Percentiles rank a stretch among this genome's conserved stretches.
phyloP scores from a whole-genome alignment of 2,329 filamentous ascomycete genomes.

The Pseudogymnoascus sp. region DNA sequence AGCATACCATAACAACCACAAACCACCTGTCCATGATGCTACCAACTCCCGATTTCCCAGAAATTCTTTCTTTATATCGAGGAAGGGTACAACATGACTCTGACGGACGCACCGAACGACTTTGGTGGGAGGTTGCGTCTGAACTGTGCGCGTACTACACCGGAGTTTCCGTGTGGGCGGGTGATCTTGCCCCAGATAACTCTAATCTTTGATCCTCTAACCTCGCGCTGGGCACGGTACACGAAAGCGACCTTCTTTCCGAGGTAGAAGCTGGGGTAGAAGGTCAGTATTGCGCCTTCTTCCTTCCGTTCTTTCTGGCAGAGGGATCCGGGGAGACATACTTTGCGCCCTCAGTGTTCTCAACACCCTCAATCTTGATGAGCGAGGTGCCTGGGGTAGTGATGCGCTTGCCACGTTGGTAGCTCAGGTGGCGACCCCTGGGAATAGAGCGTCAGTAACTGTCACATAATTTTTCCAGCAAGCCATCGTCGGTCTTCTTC shows the following conservation, averaged over 20 bases:
- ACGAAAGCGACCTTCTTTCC: conserved; percentile 99
- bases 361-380: conserved; percentile 98
- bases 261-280: conserved; percentile 65
- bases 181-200: conserved; percentile 99
- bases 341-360: conserved; percentile 81
- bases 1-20: conserved; percentile 49
- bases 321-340: conserved; percentile 40
- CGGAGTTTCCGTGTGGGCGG: conserved; percentile 93
- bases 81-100: conserved; percentile 96
- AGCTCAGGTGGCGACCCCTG: conserved; percentile 97
- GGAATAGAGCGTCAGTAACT: conserved; percentile 14
- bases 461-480: background rate
- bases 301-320: background rate
- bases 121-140: conserved; percentile 89
- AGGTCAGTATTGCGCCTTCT: conserved; percentile 17
- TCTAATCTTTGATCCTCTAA: conserved; percentile 96
- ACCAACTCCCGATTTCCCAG: conserved; percentile 48
- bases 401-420: conserved; percentile 90
- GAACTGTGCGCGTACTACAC: conserved; percentile 97
- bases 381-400: conserved; percentile 86
- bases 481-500: conserved; percentile 18
- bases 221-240: conserved; percentile 91
- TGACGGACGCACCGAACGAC: conserved; percentile 92
- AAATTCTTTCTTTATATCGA: conserved; percentile 69
- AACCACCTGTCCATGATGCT: conserved; percentile 42